These are phyloP conservation scores for Pseudoperonospora humuli DNA, from an alignment of 352 stramenopile genomes.

Conservation along the genomic window DNA sequence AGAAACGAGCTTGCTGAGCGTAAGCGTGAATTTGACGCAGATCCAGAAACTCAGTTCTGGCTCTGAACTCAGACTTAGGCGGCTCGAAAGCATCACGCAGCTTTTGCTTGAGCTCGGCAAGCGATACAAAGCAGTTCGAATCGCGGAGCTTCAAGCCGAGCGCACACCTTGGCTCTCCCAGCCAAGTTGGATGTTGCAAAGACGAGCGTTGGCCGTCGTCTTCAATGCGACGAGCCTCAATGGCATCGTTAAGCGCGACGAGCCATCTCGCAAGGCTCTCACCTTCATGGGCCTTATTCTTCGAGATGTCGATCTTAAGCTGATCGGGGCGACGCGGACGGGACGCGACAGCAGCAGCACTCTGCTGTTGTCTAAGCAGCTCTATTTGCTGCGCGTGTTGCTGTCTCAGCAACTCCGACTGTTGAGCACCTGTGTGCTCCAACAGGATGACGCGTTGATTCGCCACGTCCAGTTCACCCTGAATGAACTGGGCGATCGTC, in stretches of 20 bases:
- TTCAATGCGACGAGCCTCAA: not conserved
- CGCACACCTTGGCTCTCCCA: not conserved
- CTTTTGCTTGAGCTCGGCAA: not conserved
- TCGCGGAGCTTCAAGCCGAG: too few species aligned
- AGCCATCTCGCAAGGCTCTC: not conserved
- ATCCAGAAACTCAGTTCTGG: not conserved
- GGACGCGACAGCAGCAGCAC: too few species aligned
- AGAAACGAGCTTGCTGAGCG: too few species aligned
- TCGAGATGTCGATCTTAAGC: too few species aligned
- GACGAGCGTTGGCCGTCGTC: not conserved
- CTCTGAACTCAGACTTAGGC: not conserved
- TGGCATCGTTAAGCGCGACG: not conserved
- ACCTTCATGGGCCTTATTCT: not conserved
- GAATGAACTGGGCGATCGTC: too few species aligned
- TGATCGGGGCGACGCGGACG: too few species aligned
- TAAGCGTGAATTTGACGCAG: not conserved
- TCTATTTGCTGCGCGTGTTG: not conserved
- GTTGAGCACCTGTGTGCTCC: not conserved
- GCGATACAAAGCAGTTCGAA: too few species aligned
- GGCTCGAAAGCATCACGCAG: too few species aligned
- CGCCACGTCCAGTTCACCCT: too few species aligned
- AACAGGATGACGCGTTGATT: too few species aligned
- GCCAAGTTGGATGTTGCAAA: not conserved
- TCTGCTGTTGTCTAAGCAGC: too few species aligned
- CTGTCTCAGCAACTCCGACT: too few species aligned